These are phyloP conservation scores for Phylloporus sp. DNA, from an alignment of 768 basidiomycete species.

Conservation along the genomic window DNA sequence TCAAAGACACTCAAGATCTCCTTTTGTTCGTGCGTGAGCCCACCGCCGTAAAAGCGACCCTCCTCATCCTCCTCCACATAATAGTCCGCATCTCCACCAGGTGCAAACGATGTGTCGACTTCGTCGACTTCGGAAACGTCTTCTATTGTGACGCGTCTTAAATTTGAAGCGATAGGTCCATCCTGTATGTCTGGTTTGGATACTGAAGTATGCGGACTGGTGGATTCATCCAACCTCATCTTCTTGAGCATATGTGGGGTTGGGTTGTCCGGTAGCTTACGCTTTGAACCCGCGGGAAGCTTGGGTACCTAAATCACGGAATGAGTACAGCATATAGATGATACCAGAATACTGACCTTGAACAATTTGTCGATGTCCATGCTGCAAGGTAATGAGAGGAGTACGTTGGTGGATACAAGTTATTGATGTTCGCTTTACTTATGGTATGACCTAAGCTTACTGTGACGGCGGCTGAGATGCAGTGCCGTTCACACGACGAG, in stretches of 20 bases:
- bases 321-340: neutral
- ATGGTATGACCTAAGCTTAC: conserved; percentile 15
- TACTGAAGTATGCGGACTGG: neutral
- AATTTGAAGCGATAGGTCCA: conserved; percentile 17
- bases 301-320: conserved; percentile 52
- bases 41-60: conserved; percentile 91
- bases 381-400: neutral
- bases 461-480: neutral
- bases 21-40: conserved; percentile 89
- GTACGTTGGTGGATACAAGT: neutral
- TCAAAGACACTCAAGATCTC: conserved; percentile 96
- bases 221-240: conserved; percentile 53
- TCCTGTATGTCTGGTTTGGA: conserved; percentile 11
- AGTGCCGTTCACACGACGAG: no score
- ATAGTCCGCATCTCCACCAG: conserved; percentile 87
- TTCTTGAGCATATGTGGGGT: conserved; percentile 81
- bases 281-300: conserved; percentile 61
- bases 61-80: conserved; percentile 90
- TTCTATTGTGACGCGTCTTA: conserved; percentile 52
- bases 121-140: conserved; percentile 42
- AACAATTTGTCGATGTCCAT: conserved; percentile 53
- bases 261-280: conserved; percentile 73
- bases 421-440: neutral
- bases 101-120: conserved; percentile 56
- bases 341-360: conserved; percentile 33